Evolutionary conservation across 2,329 filamentous ascomycete genomes (phyloP).

Genomic region (Polychaeton citri): DNA sequence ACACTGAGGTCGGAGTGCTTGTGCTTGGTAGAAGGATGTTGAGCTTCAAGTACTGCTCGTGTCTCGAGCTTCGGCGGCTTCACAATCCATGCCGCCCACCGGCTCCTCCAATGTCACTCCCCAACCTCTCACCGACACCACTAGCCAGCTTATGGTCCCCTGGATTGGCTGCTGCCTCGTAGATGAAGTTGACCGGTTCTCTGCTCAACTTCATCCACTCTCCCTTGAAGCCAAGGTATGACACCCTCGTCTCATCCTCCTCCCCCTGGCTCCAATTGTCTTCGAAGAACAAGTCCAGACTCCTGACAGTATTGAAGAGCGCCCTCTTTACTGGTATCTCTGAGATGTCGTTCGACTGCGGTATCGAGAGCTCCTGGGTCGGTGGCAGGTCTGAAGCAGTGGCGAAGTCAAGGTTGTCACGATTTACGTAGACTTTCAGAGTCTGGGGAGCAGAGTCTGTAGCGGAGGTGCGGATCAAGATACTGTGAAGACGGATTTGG

Average conservation of each 20-base stretch:
- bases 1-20: too few relatives aligned
- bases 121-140: slow-evolving; percentile 22
- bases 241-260: slow-evolving; percentile 65
- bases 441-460: slow-evolving; percentile 62
- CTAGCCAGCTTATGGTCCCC: slow-evolving; percentile 55
- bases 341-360: slow-evolving; percentile 68
- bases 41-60: too few relatives aligned
- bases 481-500: slow-evolving; percentile 81
- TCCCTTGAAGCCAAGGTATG: slow-evolving; percentile 84
- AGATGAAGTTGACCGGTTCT: slow-evolving; percentile 74
- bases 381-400: slow-evolving; percentile 53
- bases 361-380: slow-evolving; percentile 64
- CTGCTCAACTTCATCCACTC: slow-evolving; percentile 80
- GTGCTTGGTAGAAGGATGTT: too few relatives aligned
- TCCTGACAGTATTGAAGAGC: slow-evolving; percentile 74
- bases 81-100: slow-evolving; percentile 6
- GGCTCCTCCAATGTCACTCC: slow-evolving; percentile 19
- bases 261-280: slow-evolving; percentile 73
- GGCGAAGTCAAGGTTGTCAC: slow-evolving; percentile 72
- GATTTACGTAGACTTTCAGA: slow-evolving; percentile 78
- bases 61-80: too few relatives aligned
- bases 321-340: slow-evolving; percentile 82
- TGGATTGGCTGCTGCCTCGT: slow-evolving; percentile 89
- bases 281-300: slow-evolving; percentile 73
- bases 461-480: slow-evolving; percentile 69